Evolutionary conservation across 2,329 filamentous ascomycete species (phyloP), one percentile per base, ranked within the genome.

Genomic region (Talaromyces atroroseus): DNA sequence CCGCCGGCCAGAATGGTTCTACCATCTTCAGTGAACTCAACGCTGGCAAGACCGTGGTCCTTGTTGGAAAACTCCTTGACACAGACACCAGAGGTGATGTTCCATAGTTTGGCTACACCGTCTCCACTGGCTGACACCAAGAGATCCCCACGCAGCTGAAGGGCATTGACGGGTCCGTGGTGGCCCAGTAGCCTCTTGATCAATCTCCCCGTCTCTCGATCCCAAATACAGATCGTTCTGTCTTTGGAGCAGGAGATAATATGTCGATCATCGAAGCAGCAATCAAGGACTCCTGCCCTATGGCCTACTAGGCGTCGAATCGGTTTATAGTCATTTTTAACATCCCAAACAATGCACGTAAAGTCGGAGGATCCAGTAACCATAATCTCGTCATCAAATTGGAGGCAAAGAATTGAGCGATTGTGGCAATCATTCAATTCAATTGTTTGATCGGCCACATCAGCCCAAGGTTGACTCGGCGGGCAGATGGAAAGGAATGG

Each of bases 171-270:
- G 1, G 94, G 94, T 0, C 94, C 94, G 2, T 84, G 81, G 72
- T 99, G 94, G 7, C 92, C 94, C 36, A 83, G 82, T 49, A 99
- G 82, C 65, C 89, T 88, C 66, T 89, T 89, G 49, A 95, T 74
- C 48, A 95, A 79, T 10, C 77, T 76, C 36, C 90, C 89, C 0
- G 89, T 94, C 55, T 82, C 76, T 47, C 94, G 89, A 67, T 96
- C 89, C 92, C 92, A 97, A 23, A 99, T 86, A 68, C 92, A 95
- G 68, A 99, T 95, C 60, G 83, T 92, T 42, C 87, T 85, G 73
- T 99, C 94, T 74, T 99, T 99, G 70, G 90, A 96, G 78, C 94
- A 99, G 5, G 92, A 96, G 51, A 97, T 88, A 65, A 99, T 96
- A 73, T 95, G 88, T 64, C 87, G 86, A 61, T 90, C 84, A 69